Percentiles rank a stretch among this genome's conserved stretches.
Conservation (phyloP, 2,329 filamentous ascomycete species). For the Neopestalotiopsis sp. region DNA sequence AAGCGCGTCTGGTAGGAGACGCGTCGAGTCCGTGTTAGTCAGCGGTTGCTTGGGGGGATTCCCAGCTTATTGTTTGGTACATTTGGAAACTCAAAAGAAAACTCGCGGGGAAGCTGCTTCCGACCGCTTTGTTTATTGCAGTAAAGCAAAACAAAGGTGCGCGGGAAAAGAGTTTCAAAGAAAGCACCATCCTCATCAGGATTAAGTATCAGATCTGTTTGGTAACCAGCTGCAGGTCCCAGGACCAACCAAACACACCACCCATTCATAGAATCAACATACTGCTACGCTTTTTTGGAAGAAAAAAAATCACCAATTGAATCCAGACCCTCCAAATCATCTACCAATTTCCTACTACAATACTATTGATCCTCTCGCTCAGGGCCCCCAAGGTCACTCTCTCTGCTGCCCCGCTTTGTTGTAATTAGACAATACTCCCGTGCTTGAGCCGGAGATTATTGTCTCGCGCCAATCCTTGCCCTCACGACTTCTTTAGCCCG, state of each 20-base stretch:
- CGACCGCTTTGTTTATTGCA: background rate
- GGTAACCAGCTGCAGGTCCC: background rate
- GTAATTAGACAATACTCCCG: constrained; percentile 26
- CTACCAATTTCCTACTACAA: background rate
- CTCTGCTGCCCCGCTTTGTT: background rate
- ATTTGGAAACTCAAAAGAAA: background rate
- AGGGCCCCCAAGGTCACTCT: background rate
- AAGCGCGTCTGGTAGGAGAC: constrained; percentile 7
- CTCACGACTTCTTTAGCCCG: constrained; percentile 26
- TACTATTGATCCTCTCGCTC: constrained; percentile 18
- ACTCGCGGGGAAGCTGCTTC: background rate
- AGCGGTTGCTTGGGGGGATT: constrained; percentile 19
- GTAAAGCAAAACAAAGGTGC: constrained; percentile 2
- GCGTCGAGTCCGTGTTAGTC: constrained; percentile 19
- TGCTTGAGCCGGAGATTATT: constrained; percentile 26
- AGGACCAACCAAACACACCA: constrained; percentile 19
- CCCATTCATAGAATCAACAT: constrained; percentile 19
- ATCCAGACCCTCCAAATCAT: background rate
- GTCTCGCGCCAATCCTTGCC: constrained; percentile 31
- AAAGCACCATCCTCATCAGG: background rate
- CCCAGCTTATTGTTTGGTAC: constrained; percentile 1
- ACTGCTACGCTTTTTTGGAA: constrained; percentile 13
- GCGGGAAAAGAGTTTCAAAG: background rate
- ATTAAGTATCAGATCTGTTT: background rate
- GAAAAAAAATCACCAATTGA: constrained; percentile 2